phyloP scores from a whole-genome alignment of 2,329 filamentous ascomycete genomes.

The Drechslerella dactyloides region DNA sequence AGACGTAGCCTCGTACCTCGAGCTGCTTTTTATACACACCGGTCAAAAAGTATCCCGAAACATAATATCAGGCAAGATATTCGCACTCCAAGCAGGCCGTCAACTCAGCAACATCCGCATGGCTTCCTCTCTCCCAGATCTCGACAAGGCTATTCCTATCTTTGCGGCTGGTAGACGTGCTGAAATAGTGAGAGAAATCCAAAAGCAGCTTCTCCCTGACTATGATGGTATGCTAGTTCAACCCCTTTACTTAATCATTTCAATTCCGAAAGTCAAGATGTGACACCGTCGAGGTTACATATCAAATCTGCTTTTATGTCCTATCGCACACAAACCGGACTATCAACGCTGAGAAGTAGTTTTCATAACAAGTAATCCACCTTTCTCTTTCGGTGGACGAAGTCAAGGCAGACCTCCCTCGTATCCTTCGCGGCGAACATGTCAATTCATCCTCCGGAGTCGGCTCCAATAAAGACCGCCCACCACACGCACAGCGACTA shows the following conservation, averaged over 20 bases:
- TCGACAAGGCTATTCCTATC: conserved; percentile 28
- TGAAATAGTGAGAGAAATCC: conserved; percentile 16
- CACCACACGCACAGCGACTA: conserved; percentile 24
- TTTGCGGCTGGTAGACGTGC: conserved; percentile 32
- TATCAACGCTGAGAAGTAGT: too few species aligned
- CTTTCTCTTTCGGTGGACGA: conserved; percentile 19
- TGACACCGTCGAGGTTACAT: too few species aligned
- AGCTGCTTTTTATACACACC: too few species aligned
- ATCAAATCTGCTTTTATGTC: not conserved
- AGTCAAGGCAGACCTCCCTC: conserved; percentile 29
- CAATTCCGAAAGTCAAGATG: too few species aligned
- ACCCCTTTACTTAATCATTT: too few species aligned
- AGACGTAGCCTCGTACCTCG: too few species aligned
- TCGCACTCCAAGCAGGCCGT: not conserved
- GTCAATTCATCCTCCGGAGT: conserved; percentile 15
- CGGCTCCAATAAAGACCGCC: conserved; percentile 38
- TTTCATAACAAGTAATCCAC: conserved; percentile 28
- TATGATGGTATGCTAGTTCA: conserved; percentile 32
- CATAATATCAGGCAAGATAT: conserved; percentile 1
- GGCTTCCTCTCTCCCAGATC: conserved; percentile 20
- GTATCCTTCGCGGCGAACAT: conserved; percentile 36
- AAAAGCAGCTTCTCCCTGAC: conserved; percentile 37
- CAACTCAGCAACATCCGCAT: not conserved
- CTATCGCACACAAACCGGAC: not conserved
- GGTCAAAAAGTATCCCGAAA: too few species aligned